These are phyloP conservation scores for Halophytophthora batemanensis DNA, from an alignment of 352 stramenopile genomes.

Conservation along the genomic window DNA sequence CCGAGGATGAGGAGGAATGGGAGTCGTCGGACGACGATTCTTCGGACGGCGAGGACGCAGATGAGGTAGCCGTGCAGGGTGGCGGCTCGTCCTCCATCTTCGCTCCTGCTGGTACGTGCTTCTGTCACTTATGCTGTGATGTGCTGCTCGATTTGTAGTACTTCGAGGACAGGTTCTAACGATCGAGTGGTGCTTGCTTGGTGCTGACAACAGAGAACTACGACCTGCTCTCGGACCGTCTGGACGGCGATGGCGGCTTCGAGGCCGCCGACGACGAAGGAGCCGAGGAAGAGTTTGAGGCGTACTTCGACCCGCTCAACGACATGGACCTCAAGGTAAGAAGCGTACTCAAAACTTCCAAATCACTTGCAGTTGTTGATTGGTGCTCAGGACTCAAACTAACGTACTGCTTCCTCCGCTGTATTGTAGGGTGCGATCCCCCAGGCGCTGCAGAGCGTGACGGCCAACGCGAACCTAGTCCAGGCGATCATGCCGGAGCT, in stretches of 20 bases:
- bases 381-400: conserved; percentile 1
- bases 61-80: conserved; percentile 12
- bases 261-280: conserved; percentile 46
- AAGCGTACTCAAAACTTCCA: not conserved
- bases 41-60: conserved; percentile 55
- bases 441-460: conserved; percentile 53
- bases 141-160: not conserved
- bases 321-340: conserved; percentile 76
- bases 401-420: not conserved
- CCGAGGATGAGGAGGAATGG: conserved; percentile 78
- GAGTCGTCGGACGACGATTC: conserved; percentile 72
- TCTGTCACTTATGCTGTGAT: not conserved
- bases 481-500: conserved; percentile 68
- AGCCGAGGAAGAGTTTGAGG: conserved; percentile 74
- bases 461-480: conserved; percentile 42
- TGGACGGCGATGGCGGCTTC: conserved; percentile 37
- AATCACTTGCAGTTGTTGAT: not conserved
- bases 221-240: conserved; percentile 61
- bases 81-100: conserved; percentile 52
- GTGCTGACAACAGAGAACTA: conserved; percentile 46
- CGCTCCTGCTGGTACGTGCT: conserved; percentile 57
- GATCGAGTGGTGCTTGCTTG: conserved; percentile 3
- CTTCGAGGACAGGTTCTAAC: too few relatives aligned
- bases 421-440: conserved; percentile 47
- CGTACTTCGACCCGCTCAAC: conserved; percentile 77